A percentile compares a stretch with the other conserved stretches of the same genome.
These are phyloP conservation scores for Coemansia pectinata DNA, from an alignment of 192 early-diverging fungal genomes.

Conservation along the genomic window DNA sequence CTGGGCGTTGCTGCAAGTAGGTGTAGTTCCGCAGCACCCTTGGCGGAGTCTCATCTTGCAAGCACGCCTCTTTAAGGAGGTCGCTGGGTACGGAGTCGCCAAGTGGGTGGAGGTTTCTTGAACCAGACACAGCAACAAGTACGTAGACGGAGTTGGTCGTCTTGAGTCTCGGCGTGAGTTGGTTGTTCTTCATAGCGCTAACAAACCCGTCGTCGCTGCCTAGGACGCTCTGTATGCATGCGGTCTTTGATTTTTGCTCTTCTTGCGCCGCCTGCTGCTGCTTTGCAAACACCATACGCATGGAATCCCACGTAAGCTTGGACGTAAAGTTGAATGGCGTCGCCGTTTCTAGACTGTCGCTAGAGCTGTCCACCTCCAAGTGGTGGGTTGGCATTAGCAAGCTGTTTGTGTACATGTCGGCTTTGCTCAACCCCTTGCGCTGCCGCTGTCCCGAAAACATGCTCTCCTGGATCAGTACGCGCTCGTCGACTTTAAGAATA, in stretches of 20 bases:
- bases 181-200: neutral
- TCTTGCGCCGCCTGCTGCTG: conserved; percentile 5
- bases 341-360: conserved; percentile 20
- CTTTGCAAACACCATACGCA: conserved; percentile 32
- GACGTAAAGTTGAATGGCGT: conserved; percentile 44
- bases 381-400: conserved; percentile 21
- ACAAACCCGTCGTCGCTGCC: conserved; percentile 6
- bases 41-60: conserved; percentile 9
- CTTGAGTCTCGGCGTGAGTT: conserved; percentile 14
- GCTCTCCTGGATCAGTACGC: conserved; percentile 49
- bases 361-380: neutral
- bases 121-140: conserved; percentile 14
- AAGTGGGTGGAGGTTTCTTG: conserved; percentile 19
- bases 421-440: conserved; percentile 38
- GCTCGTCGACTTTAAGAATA: conserved; percentile 43
- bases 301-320: conserved; percentile 32
- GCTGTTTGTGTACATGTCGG: conserved; percentile 30
- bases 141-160: conserved; percentile 20
- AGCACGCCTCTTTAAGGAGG: neutral
- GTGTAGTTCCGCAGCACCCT: conserved; percentile 12
- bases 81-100: conserved; percentile 9
- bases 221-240: conserved; percentile 10
- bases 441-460: conserved; percentile 52
- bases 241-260: conserved; percentile 7
- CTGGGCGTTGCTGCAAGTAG: neutral